Percentiles rank a stretch among this genome's conserved stretches.
These are phyloP conservation scores for Physcomitrellopsis africana DNA, from an alignment of 225 moss, liverwort and hornwort genomes.

Conservation along the genomic window DNA sequence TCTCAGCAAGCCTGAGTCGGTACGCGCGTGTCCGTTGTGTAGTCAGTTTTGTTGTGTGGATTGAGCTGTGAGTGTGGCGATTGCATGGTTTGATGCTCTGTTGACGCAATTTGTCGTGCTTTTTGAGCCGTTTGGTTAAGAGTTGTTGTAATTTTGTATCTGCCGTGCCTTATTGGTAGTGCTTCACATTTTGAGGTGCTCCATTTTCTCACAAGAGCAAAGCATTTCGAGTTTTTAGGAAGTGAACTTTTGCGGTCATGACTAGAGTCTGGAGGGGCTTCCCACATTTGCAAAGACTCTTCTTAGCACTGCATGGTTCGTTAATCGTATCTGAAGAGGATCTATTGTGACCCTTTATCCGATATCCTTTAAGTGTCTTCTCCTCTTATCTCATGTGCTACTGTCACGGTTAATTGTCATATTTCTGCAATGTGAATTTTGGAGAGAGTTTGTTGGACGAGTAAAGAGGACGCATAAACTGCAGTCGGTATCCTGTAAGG, in stretches of 20 bases:
- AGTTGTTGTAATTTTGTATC: not conserved
- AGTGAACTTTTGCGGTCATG: not conserved
- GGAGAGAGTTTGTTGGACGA: not conserved
- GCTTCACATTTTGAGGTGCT: not conserved
- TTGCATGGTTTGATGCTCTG: not conserved
- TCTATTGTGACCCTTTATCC: too few relatives aligned
- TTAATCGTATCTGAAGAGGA: too few relatives aligned
- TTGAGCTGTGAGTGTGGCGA: not conserved
- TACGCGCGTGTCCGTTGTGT: slow-evolving; percentile 18
- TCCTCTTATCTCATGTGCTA: not conserved
- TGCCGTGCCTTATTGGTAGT: not conserved
- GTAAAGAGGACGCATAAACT: not conserved
- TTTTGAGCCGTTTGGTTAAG: not conserved
- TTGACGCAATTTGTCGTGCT: not conserved
- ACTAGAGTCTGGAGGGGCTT: not conserved
- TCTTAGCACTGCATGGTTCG: not conserved
- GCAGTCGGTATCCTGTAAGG: not conserved
- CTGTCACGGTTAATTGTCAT: slow-evolving; percentile 12
- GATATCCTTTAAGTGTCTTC: not conserved
- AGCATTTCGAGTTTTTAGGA: slow-evolving; percentile 14
- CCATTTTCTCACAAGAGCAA: not conserved
- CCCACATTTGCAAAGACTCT: slow-evolving; percentile 13
- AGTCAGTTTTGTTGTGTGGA: not conserved
- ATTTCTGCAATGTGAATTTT: not conserved
- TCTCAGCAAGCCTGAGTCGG: slow-evolving; percentile 79